phyloP scores from a whole-genome alignment of 75 land plant genomes.

The Selaginella tamariscina region DNA sequence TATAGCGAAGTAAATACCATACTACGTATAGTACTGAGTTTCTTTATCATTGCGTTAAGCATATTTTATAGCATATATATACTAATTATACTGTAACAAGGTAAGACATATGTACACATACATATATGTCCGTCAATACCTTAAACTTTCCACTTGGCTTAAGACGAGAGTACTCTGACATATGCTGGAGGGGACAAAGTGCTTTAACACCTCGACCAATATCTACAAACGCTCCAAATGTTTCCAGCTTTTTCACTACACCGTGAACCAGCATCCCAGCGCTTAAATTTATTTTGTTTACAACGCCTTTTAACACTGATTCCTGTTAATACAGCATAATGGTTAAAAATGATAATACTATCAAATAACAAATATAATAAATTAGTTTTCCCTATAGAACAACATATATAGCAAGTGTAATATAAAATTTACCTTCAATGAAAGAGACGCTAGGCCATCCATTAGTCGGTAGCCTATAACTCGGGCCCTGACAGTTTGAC shows the following conservation, averaged over 20 bases:
- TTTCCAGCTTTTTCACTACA: slow-evolving; percentile 47
- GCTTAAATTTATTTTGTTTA: slow-evolving; percentile 71
- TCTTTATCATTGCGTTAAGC: no score
- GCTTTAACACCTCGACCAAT: slow-evolving; percentile 68
- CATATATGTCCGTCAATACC: no score
- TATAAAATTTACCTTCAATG: slow-evolving; percentile 49
- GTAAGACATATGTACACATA: no score
- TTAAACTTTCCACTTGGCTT: slow-evolving; percentile 73
- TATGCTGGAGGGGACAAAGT: slow-evolving; percentile 80
- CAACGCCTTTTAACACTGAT: slow-evolving; percentile 62
- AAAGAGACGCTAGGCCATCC: slow-evolving; percentile 70
- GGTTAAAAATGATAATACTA: neutral
- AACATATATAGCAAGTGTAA: neutral
- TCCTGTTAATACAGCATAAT: slow-evolving; percentile 31
- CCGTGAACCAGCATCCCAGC: slow-evolving; percentile 77
- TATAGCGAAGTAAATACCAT: no score
- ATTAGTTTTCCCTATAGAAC: no score
- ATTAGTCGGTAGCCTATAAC: slow-evolving; percentile 60
- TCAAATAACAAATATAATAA: no score
- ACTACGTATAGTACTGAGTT: no score
- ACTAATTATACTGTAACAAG: no score
- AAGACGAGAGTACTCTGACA: slow-evolving; percentile 73
- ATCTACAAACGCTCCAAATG: slow-evolving; percentile 68
- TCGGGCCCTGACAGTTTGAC: slow-evolving; percentile 46
- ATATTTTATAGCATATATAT: no score